A percentile compares a stretch with the other conserved stretches of the same genome.
phyloP scores from a whole-genome alignment of 108 stramenopile species.

The Nitzschia sp. region DNA sequence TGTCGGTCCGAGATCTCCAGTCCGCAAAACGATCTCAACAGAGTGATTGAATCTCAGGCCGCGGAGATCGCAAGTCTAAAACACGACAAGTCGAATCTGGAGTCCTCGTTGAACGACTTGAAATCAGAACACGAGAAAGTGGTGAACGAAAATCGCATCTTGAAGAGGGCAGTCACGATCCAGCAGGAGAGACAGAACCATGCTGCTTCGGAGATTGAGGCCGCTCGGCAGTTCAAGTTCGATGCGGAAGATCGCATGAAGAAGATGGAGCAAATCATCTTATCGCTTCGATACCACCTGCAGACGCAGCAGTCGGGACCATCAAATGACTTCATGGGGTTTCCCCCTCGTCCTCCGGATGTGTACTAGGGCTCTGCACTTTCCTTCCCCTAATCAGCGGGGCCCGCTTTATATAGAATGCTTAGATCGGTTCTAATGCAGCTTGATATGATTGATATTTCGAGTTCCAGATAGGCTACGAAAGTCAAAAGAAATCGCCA shows the following conservation, averaged over 20 bases:
- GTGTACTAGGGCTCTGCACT: conserved; percentile 61
- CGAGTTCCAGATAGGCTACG: too few species aligned
- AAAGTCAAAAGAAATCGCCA: too few species aligned
- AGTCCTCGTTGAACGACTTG: conserved; percentile 35
- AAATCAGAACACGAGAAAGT: conserved; percentile 60
- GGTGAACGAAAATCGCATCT: conserved; percentile 71
- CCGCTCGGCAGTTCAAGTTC: conserved; percentile 57
- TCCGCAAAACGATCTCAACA: conserved; percentile 45
- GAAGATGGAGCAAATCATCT: conserved; percentile 81
- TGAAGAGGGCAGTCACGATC: conserved; percentile 77
- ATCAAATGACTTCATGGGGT: conserved; percentile 79
- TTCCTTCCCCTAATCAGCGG: background rate
- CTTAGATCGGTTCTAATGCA: conserved; percentile 5
- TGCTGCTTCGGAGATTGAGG: conserved; percentile 60
- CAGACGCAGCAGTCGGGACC: conserved; percentile 54
- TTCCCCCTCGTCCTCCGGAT: conserved; percentile 63
- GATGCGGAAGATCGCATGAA: conserved; percentile 73
- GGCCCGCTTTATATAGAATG: background rate
- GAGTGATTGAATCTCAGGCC: conserved; percentile 61
- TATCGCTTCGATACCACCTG: conserved; percentile 77
- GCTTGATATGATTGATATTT: too few species aligned
- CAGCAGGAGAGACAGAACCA: conserved; percentile 86
- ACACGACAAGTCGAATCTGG: conserved; percentile 52
- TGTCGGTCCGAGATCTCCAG: conserved; percentile 15
- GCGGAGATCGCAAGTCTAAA: conserved; percentile 69